phyloP scores from a whole-genome alignment of 2,329 filamentous ascomycete genomes.

The Cladosporium cucumerinum region DNA sequence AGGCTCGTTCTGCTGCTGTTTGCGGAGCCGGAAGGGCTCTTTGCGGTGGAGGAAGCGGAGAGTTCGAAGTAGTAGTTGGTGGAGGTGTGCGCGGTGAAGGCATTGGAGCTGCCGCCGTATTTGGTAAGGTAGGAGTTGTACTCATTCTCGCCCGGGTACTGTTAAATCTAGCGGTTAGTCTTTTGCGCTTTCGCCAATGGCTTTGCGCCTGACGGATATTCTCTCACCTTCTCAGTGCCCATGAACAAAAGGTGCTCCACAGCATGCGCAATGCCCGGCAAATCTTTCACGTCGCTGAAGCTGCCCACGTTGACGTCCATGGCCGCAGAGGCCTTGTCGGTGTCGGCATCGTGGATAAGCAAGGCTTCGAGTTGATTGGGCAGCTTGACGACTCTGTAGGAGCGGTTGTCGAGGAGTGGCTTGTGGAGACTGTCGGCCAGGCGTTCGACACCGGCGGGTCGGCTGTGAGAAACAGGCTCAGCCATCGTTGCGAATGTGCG shows the following conservation, averaged over 20 bases:
- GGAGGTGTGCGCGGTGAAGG: slow-evolving; percentile 87
- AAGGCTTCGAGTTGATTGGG: slow-evolving; percentile 86
- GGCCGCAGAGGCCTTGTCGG: slow-evolving; percentile 93
- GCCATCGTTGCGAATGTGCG: slow-evolving; percentile 20
- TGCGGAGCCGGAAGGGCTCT: slow-evolving; percentile 45
- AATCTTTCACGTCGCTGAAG: slow-evolving; percentile 85
- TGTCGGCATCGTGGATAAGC: slow-evolving; percentile 88
- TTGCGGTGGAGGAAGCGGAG: slow-evolving; percentile 66
- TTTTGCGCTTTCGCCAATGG: background rate
- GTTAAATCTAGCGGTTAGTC: slow-evolving; percentile 17
- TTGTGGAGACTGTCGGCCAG: slow-evolving; percentile 71
- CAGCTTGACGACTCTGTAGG: slow-evolving; percentile 82
- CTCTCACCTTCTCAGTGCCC: slow-evolving; percentile 83
- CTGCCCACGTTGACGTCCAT: slow-evolving; percentile 95
- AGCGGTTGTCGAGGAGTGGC: slow-evolving; percentile 77
- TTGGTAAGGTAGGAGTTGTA: slow-evolving; percentile 90
- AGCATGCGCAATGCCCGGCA: slow-evolving; percentile 93
- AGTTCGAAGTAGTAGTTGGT: slow-evolving; percentile 99
- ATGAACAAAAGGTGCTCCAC: slow-evolving; percentile 97
- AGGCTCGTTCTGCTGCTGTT: slow-evolving; percentile 37
- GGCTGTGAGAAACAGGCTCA: slow-evolving; percentile 19
- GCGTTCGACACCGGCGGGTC: slow-evolving; percentile 32
- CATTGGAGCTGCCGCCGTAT: slow-evolving; percentile 89
- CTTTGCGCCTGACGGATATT: background rate
- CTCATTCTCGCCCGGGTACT: slow-evolving; percentile 91